These are phyloP conservation scores for Jatropha multifida DNA, from an alignment of 441 rosid genomes.

Conservation along the genomic window DNA sequence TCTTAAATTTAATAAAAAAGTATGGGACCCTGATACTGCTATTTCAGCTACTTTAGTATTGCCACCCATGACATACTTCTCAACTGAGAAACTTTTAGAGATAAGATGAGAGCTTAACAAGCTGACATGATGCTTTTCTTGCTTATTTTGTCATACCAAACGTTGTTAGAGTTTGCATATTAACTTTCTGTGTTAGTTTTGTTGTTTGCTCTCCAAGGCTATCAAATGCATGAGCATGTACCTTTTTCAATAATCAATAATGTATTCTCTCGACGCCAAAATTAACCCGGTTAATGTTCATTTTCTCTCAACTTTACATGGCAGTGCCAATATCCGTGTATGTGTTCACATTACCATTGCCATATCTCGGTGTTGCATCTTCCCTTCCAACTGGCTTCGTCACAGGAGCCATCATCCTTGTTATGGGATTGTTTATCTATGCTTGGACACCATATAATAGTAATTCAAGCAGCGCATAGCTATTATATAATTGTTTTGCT, in stretches of 20 bases:
- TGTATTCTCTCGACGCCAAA: not conserved
- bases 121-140: not conserved
- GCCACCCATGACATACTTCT: not conserved
- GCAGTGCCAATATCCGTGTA: slow-evolving; percentile 84
- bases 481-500: slow-evolving; percentile 1
- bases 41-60: not conserved
- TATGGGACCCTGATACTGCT: not conserved
- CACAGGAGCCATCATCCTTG: slow-evolving; percentile 72
- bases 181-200: not conserved
- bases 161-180: not conserved
- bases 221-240: not conserved
- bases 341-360: slow-evolving; percentile 80
- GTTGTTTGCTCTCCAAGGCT: not conserved
- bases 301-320: slow-evolving; percentile 10
- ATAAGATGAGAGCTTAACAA: not conserved
- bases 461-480: slow-evolving; percentile 19
- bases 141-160: not conserved
- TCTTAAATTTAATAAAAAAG: not conserved
- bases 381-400: slow-evolving; percentile 80
- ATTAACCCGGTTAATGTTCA: slow-evolving; percentile 1
- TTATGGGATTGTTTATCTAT: slow-evolving; percentile 72
- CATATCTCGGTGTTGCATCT: slow-evolving; percentile 78
- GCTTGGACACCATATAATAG: slow-evolving; percentile 60
- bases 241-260: not conserved
- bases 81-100: not conserved